Evolutionary conservation across 768 basidiomycete genomes (phyloP).

Genomic region (Rhodotorula kratochvilovae): DNA sequence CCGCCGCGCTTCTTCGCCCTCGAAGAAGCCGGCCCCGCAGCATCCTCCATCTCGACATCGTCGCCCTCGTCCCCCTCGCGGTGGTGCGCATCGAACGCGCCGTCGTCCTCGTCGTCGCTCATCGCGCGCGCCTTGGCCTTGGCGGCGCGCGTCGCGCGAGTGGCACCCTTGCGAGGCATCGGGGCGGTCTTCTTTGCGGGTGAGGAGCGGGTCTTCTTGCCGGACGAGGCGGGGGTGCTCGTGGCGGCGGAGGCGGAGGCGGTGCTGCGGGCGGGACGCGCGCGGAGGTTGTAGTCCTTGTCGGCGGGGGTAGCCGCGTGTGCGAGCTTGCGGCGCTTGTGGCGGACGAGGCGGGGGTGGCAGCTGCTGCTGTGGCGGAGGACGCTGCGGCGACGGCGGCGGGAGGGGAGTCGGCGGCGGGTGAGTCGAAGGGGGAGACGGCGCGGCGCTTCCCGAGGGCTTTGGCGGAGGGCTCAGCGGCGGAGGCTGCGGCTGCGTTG

Average conservation of each 20-base stretch:
- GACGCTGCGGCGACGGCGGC: not conserved
- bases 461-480: slow-evolving; percentile 22
- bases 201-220: slow-evolving; percentile 1
- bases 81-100: not conserved
- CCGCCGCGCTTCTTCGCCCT: not conserved
- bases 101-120: slow-evolving; percentile 12
- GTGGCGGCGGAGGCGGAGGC: not conserved
- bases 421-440: slow-evolving; percentile 5
- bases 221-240: not conserved
- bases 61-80: slow-evolving; percentile 8
- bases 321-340: slow-evolving; percentile 19
- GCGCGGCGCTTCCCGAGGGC: slow-evolving; percentile 41
- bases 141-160: slow-evolving; percentile 15
- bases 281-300: slow-evolving; percentile 25
- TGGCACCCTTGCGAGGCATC: slow-evolving; percentile 41
- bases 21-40: not conserved
- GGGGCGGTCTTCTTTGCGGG: not conserved
- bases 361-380: too few relatives aligned
- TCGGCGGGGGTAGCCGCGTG: not conserved
- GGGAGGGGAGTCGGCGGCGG: not conserved
- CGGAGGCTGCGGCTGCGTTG: not conserved
- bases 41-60: slow-evolving; percentile 22
- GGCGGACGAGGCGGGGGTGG: not conserved
- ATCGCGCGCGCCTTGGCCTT: slow-evolving; percentile 14
- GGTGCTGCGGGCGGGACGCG: slow-evolving; percentile 2